Percentiles rank a stretch among this genome's conserved stretches.
Evolutionary conservation across 352 stramenopile genomes (phyloP).

Genomic region (Phytophthora idaei): DNA sequence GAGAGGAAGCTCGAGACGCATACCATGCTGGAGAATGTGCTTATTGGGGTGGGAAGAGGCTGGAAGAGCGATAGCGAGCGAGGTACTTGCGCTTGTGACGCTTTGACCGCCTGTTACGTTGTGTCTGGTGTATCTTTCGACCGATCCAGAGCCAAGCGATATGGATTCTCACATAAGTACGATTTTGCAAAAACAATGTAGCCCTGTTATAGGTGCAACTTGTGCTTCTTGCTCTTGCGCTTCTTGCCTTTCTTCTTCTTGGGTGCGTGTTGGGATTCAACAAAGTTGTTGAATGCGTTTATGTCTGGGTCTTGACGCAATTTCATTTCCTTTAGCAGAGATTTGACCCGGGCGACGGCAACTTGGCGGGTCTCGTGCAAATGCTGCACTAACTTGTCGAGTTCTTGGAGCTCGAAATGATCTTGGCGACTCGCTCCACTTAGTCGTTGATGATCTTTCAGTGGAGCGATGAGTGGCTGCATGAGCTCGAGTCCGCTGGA

Average conservation of each 20-base stretch:
- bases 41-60: not conserved
- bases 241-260: slow-evolving; percentile 7
- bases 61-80: not conserved
- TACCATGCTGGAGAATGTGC: slow-evolving; percentile 30
- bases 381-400: slow-evolving; percentile 16
- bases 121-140: slow-evolving; percentile 32
- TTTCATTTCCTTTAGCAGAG: slow-evolving; percentile 36
- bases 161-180: slow-evolving; percentile 21
- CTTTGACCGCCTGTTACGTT: slow-evolving; percentile 12
- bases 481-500: slow-evolving; percentile 37
- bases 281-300: slow-evolving; percentile 29
- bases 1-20: not conserved
- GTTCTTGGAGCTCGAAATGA: slow-evolving; percentile 11
- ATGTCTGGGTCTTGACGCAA: slow-evolving; percentile 26
- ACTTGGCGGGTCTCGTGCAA: not conserved
- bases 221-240: not conserved
- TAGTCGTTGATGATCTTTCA: slow-evolving; percentile 16
- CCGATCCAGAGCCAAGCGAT: slow-evolving; percentile 37
- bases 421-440: slow-evolving; percentile 20
- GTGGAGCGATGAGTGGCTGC: slow-evolving; percentile 8
- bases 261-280: slow-evolving; percentile 1
- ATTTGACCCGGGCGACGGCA: slow-evolving; percentile 15
- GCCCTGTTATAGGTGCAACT: slow-evolving; percentile 1
- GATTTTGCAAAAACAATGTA: slow-evolving; percentile 20
- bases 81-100: slow-evolving; percentile 9